A percentile compares a stretch with the other conserved stretches of the same genome.
phyloP scores from a whole-genome alignment of 1,284 basidiomycete genomes.

The Ganoderma sinense region DNA sequence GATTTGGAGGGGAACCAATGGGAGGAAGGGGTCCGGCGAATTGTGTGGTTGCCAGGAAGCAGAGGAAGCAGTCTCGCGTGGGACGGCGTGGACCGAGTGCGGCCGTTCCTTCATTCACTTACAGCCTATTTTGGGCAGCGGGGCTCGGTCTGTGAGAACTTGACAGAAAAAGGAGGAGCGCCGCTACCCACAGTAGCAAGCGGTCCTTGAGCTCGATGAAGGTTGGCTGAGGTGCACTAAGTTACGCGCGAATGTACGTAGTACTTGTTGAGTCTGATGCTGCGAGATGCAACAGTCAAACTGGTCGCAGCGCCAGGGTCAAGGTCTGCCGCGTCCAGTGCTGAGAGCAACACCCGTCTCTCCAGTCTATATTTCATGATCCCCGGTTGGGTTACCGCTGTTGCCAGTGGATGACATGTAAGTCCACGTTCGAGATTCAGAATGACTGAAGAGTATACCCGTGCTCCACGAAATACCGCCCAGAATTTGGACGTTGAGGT shows the following conservation, averaged over 20 bases:
- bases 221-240: not conserved
- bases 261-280: not conserved
- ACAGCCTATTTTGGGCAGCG: not conserved
- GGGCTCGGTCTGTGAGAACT: not conserved
- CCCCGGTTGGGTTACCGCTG: no score
- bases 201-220: not conserved
- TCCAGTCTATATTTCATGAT: not conserved
- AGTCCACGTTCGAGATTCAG: no score
- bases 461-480: no score
- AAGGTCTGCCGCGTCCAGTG: no score
- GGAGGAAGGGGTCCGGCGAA: constrained; percentile 1
- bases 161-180: not conserved
- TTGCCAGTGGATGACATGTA: no score
- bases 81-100: not conserved
- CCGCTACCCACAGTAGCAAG: not conserved
- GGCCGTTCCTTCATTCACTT: not conserved
- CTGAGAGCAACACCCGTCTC: not conserved
- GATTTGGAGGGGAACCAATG: not conserved
- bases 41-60: constrained; percentile 11
- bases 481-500: no score
- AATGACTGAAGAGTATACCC: no score
- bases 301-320: no score
- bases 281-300: not conserved
- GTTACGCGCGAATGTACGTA: not conserved
- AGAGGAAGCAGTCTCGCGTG: not conserved